Evolutionary conservation across 2,329 filamentous ascomycete species (phyloP).

Genomic region (Botrytis paeoniae): DNA sequence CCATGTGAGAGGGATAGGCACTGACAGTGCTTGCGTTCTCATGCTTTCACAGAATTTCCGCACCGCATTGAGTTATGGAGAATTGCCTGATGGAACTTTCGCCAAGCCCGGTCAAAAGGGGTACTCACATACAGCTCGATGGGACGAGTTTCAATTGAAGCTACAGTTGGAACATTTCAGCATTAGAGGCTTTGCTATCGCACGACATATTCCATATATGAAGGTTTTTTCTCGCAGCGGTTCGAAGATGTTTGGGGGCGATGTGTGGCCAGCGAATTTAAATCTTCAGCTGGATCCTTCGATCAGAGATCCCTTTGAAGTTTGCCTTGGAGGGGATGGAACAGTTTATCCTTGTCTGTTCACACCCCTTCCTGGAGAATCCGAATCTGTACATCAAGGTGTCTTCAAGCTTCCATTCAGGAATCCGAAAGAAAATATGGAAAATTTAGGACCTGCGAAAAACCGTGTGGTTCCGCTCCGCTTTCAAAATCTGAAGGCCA

Average conservation of each 20-base stretch:
- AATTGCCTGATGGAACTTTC: background rate
- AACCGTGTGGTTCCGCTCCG: background rate
- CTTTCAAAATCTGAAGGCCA: background rate
- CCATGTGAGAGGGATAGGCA: background rate
- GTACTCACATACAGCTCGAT: background rate
- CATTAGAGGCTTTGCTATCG: conserved; percentile 13
- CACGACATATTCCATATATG: conserved; percentile 11
- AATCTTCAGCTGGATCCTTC: background rate
- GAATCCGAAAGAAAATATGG: background rate
- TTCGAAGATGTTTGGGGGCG: background rate
- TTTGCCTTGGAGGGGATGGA: conserved; percentile 1
- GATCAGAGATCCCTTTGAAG: conserved; percentile 11
- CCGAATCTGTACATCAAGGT: background rate
- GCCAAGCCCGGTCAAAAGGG: background rate
- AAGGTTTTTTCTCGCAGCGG: background rate
- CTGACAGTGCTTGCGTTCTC: conserved; percentile 4
- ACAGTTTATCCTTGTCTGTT: background rate
- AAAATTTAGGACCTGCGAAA: background rate
- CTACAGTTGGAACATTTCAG: background rate
- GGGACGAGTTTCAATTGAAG: background rate
- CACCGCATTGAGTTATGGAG: background rate
- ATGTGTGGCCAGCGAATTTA: background rate
- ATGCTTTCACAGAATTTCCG: conserved; percentile 11
- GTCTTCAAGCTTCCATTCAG: background rate
- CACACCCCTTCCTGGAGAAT: background rate